Percentiles rank a stretch among this genome's conserved stretches.
Conservation (phyloP, 352 stramenopile species). For the Globisporangium ultimum region DNA sequence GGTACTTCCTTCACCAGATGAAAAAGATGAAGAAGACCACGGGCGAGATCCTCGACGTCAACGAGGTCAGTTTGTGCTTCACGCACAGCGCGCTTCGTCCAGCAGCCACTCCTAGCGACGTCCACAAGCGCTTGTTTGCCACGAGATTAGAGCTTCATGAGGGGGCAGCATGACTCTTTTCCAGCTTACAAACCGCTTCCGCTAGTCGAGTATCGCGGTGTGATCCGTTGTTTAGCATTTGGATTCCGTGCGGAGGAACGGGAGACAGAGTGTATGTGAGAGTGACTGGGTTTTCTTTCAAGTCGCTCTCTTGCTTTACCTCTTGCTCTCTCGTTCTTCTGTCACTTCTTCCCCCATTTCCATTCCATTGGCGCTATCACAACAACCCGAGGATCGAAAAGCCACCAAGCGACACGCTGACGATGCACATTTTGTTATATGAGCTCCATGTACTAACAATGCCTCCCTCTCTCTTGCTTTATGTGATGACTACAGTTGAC, state of each 20-base stretch:
- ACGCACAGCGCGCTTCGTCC: neutral
- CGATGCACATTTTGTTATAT: too few relatives aligned
- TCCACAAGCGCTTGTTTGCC: constrained; percentile 78
- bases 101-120: constrained; percentile 42
- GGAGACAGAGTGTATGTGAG: too few relatives aligned
- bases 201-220: constrained; percentile 51
- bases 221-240: constrained; percentile 73
- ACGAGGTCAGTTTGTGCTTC: constrained; percentile 88
- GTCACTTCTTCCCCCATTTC: too few relatives aligned
- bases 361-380: too few relatives aligned
- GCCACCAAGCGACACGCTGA: too few relatives aligned
- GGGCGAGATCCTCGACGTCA: constrained; percentile 99
- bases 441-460: too few relatives aligned
- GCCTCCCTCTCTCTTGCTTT: neutral
- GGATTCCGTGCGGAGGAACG: constrained; percentile 7
- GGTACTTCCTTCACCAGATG: constrained; percentile 99
- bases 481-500: constrained; percentile 61
- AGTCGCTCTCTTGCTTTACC: too few relatives aligned
- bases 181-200: constrained; percentile 87
- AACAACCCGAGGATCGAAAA: too few relatives aligned
- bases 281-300: too few relatives aligned
- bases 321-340: too few relatives aligned
- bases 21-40: constrained; percentile 99
- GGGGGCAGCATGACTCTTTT: constrained; percentile 25
- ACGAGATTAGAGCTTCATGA: constrained; percentile 57